These are phyloP conservation scores for Calcarisporium arbuscula DNA, from an alignment of 2,329 filamentous ascomycete genomes.

Conservation along the genomic window DNA sequence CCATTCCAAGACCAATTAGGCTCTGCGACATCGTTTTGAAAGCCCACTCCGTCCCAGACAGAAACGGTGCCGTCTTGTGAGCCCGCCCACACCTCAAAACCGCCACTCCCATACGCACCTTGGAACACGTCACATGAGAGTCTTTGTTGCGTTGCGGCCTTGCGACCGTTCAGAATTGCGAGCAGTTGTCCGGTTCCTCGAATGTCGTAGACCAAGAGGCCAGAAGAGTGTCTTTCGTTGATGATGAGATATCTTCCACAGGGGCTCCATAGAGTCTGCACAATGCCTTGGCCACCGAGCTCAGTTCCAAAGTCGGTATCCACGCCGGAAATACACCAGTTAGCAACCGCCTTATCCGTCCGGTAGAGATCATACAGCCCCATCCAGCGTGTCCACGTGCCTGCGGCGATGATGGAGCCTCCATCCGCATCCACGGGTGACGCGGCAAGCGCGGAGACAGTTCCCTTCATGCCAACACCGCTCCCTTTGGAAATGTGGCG, in stretches of 20 bases:
- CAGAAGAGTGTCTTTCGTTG: conserved; percentile 50
- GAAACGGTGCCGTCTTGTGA: conserved; percentile 46
- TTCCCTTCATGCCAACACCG: conserved; percentile 59
- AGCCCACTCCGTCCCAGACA: conserved; percentile 53
- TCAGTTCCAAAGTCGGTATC: conserved; percentile 32
- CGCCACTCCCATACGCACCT: conserved; percentile 24
- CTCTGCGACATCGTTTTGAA: conserved; percentile 33
- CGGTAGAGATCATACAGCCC: conserved; percentile 57
- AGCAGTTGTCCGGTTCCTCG: conserved; percentile 53
- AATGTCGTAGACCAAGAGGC: conserved; percentile 57
- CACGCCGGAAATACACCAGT: conserved; percentile 54
- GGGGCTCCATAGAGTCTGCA: conserved; percentile 55
- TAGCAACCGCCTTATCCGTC: conserved; percentile 46
- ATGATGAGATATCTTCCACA: conserved; percentile 59
- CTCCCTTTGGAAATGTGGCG: conserved; percentile 53
- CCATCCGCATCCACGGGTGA: conserved; percentile 28
- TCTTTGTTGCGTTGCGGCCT: conserved; percentile 48
- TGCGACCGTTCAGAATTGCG: conserved; percentile 44
- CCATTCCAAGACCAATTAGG: conserved; percentile 46
- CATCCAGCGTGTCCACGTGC: conserved; percentile 58
- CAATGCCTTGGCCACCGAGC: conserved; percentile 56
- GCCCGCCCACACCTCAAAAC: conserved; percentile 59
- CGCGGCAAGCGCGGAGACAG: conserved; percentile 48
- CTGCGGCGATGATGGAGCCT: conserved; percentile 47
- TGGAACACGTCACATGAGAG: conserved; percentile 50